Evolutionary conservation across 2,329 filamentous ascomycete species (phyloP), one percentile per base, ranked within the genome.

Genomic region (Penicillium janthinellum): DNA sequence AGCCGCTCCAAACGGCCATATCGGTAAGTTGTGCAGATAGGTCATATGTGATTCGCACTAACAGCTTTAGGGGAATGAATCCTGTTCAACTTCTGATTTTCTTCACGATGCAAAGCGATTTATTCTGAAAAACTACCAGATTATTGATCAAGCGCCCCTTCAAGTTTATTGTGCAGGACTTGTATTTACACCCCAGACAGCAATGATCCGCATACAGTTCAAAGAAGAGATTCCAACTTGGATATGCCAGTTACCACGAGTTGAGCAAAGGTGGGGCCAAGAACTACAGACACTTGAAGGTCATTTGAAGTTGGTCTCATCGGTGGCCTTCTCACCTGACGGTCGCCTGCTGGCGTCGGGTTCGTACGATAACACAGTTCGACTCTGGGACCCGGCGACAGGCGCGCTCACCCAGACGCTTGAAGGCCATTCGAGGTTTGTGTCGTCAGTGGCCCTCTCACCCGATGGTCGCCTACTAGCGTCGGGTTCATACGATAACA

Each of bases 141-240:
- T 76, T 22, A 62, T 70, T 37, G 63, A 72, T 41, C 49, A 50
- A 47, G 68, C 69, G 14, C 76, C 76, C 8, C 72, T 78, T 31
- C 73, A 78, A 59, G 45, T 73, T 20, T 77, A 78, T 59, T 65
- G 15, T 34, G 71, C n/a, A n/a, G n/a, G n/a, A n/a, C n/a, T n/a
- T n/a, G n/a, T n/a, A n/a, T n/a, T n/a, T n/a, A n/a, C n/a, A 34
- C 25, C 47, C 7, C 15, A 11, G 20, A 37, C n/a, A 5, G 5
- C 47, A 20, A 50, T 37, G 10, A 20, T 50, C 31, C 25, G 22
- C 11, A 35, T 1, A 37, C 14, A 35, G 12, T 50, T 37, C n/a
- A n/a, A 35, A 50, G 1, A 3, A 17, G 31, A 50, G 25, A 8
- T 50, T 4, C 25, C 47, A 3, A 25, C 12, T 37, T 35, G 25